Percentiles rank a stretch among this genome's conserved stretches.
These are phyloP conservation scores for Cystobasidium onofrii DNA, from an alignment of 768 basidiomycete species.

Conservation along the genomic window DNA sequence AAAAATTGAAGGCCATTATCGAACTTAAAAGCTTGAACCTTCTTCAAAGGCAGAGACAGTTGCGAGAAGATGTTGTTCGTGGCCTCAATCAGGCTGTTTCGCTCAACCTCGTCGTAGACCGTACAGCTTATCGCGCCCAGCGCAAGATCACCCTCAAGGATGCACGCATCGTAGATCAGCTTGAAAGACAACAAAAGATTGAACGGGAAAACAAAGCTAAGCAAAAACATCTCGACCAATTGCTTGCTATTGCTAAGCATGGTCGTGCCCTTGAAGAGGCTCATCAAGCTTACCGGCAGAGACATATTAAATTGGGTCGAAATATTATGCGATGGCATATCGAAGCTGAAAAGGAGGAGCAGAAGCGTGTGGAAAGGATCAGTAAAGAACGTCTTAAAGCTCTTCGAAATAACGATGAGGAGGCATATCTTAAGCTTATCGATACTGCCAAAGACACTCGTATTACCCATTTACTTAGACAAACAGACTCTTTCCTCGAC, in stretches of 20 bases:
- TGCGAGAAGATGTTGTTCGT: slow-evolving; percentile 77
- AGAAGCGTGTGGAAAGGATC: slow-evolving; percentile 89
- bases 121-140: slow-evolving; percentile 76
- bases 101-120: slow-evolving; percentile 66
- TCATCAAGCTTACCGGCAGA: slow-evolving; percentile 51
- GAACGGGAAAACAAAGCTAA: slow-evolving; percentile 92
- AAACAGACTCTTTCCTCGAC: slow-evolving; percentile 91
- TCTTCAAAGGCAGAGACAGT: slow-evolving; percentile 76
- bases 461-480: slow-evolving; percentile 87
- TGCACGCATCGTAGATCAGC: slow-evolving; percentile 75
- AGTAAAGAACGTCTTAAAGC: slow-evolving; percentile 97
- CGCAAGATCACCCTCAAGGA: slow-evolving; percentile 81
- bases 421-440: slow-evolving; percentile 98
- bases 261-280: slow-evolving; percentile 64
- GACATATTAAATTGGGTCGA: slow-evolving; percentile 62
- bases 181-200: slow-evolving; percentile 79
- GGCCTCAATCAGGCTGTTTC: slow-evolving; percentile 78
- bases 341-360: slow-evolving; percentile 93
- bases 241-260: slow-evolving; percentile 74
- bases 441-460: slow-evolving; percentile 98
- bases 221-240: slow-evolving; percentile 90
- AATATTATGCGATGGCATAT: slow-evolving; percentile 74
- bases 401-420: slow-evolving; percentile 94
- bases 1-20: slow-evolving; percentile 77
- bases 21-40: slow-evolving; percentile 84